Conservation (phyloP, 2,329 filamentous ascomycete genomes). For the Microdochium bolleyi region DNA sequence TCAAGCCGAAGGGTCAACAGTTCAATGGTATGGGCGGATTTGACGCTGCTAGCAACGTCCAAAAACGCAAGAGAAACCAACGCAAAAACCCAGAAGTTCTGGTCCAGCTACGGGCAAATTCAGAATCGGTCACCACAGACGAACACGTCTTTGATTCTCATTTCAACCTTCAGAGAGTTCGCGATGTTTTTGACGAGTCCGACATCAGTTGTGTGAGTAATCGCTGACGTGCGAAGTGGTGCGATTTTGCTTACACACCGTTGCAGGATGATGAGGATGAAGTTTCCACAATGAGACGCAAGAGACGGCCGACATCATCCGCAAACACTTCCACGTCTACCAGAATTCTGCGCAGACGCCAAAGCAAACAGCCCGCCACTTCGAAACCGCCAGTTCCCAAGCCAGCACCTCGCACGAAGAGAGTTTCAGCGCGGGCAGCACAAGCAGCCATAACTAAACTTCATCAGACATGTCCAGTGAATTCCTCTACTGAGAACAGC, state of each 20-base stretch:
- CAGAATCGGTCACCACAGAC: conserved; percentile 52
- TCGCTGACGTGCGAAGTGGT: background rate
- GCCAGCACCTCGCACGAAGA: background rate
- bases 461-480: background rate
- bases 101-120: conserved; percentile 56
- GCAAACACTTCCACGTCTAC: background rate
- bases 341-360: background rate
- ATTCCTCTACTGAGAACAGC: background rate
- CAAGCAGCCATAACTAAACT: background rate
- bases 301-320: conserved; percentile 8
- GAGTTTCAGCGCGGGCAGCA: background rate
- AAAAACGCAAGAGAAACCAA: conserved; percentile 70
- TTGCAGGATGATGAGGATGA: conserved; percentile 6
- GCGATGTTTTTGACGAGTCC: conserved; percentile 53
- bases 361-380: background rate
- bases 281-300: conserved; percentile 20
- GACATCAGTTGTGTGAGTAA: conserved; percentile 33
- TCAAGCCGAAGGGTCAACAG: conserved; percentile 61
- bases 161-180: conserved; percentile 39
- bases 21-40: conserved; percentile 79
- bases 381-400: background rate
- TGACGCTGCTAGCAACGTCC: conserved; percentile 66
- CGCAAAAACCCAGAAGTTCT: conserved; percentile 69
- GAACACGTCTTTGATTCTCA: conserved; percentile 56
- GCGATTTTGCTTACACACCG: conserved; percentile 3